Conservation (phyloP, 352 stramenopile species). For the Achlya hypogyna region DNA sequence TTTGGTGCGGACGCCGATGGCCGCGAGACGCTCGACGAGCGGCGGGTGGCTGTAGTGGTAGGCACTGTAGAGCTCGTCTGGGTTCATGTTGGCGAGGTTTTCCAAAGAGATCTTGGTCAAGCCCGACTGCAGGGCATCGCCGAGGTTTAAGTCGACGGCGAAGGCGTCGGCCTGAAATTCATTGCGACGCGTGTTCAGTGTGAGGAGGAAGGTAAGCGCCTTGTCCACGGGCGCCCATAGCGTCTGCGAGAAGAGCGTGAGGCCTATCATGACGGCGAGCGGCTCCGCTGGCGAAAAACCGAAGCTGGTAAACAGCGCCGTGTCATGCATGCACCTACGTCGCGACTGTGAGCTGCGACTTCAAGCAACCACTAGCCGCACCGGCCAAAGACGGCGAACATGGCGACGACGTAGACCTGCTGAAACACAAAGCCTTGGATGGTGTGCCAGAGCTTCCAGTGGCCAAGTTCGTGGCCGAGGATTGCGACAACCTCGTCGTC, state of each 20-base stretch:
- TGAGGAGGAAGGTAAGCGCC: slow-evolving; percentile 59
- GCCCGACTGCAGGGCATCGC: slow-evolving; percentile 84
- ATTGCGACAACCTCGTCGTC: slow-evolving; percentile 94
- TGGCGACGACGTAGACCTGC: slow-evolving; percentile 74
- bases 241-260: slow-evolving; percentile 77
- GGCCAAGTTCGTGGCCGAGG: slow-evolving; percentile 93
- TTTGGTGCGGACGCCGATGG: slow-evolving; percentile 72
- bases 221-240: slow-evolving; percentile 77
- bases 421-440: slow-evolving; percentile 90
- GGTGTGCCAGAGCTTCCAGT: slow-evolving; percentile 96
- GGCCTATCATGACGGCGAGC: slow-evolving; percentile 67
- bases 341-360: not conserved
- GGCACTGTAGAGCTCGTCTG: slow-evolving; percentile 89
- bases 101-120: slow-evolving; percentile 96
- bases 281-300: slow-evolving; percentile 37
- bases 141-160: slow-evolving; percentile 87
- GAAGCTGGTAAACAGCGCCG: slow-evolving; percentile 66
- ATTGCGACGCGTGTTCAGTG: slow-evolving; percentile 68
- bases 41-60: slow-evolving; percentile 98
- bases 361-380: slow-evolving; percentile 18
- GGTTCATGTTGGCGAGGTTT: slow-evolving; percentile 96
- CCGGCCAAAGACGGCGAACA: slow-evolving; percentile 70
- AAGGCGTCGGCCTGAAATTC: slow-evolving; percentile 91
- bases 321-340: slow-evolving; percentile 49
- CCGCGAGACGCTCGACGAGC: slow-evolving; percentile 91